phyloP scores from a whole-genome alignment of 768 basidiomycete species.

The Amanita molliuscula region DNA sequence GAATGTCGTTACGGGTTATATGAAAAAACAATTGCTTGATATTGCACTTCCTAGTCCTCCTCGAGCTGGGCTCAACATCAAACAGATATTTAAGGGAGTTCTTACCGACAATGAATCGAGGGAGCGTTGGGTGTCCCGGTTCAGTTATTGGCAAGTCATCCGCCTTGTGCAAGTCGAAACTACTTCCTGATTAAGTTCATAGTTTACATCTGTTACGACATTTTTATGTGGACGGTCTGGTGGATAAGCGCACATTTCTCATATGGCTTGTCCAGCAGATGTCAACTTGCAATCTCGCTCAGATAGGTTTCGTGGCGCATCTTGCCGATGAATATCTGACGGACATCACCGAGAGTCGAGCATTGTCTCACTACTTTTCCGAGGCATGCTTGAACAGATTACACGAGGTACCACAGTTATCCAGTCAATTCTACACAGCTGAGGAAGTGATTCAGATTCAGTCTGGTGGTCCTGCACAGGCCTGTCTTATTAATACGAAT shows the following conservation, averaged over 20 bases:
- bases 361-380: constrained; percentile 56
- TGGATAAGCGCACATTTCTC: constrained; percentile 70
- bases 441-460: constrained; percentile 32
- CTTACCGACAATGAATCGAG: constrained; percentile 61
- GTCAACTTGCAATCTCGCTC: constrained; percentile 69
- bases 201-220: constrained; percentile 65
- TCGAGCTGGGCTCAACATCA: constrained; percentile 67
- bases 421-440: neutral
- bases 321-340: constrained; percentile 76
- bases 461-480: constrained; percentile 35
- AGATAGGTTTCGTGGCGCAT: constrained; percentile 65
- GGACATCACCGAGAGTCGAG: constrained; percentile 55
- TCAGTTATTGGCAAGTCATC: constrained; percentile 56
- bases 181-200: constrained; percentile 1
- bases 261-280: constrained; percentile 75
- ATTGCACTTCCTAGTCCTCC: constrained; percentile 76
- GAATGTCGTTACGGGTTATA: constrained; percentile 65
- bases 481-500: constrained; percentile 45
- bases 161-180: neutral
- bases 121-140: constrained; percentile 70
- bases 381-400: constrained; percentile 64
- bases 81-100: constrained; percentile 76
- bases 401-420: constrained; percentile 37
- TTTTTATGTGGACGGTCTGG: constrained; percentile 73
- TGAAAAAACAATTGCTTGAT: constrained; percentile 75